Conservation (phyloP, 352 stramenopile genomes). For the Pythium dissimile region DNA sequence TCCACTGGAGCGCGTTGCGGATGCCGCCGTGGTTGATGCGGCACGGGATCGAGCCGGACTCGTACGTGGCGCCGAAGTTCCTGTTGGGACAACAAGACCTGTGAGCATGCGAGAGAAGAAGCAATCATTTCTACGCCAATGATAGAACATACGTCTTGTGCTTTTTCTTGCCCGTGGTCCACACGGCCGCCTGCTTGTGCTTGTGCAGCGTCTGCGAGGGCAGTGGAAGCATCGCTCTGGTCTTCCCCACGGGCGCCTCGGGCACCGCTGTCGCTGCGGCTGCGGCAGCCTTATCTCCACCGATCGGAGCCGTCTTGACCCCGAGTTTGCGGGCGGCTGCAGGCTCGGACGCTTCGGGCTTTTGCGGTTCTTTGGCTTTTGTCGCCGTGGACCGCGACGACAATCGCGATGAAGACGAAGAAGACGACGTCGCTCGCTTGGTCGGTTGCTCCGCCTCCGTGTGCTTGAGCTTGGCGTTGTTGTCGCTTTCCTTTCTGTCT, state of each 20-base stretch:
- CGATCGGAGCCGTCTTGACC: conserved; percentile 18
- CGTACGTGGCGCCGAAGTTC: conserved; percentile 67
- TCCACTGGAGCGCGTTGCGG: conserved; percentile 73
- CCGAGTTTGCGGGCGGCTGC: conserved; percentile 16
- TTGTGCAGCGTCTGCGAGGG: conserved; percentile 59
- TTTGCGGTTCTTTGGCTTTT: conserved; percentile 13
- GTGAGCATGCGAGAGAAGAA: not conserved
- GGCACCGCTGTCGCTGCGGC: not conserved
- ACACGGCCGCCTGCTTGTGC: conserved; percentile 75
- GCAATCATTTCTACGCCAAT: not conserved
- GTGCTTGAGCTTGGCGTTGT: conserved; percentile 17
- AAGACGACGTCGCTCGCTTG: conserved; percentile 6
- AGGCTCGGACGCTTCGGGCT: conserved; percentile 17
- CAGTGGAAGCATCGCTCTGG: conserved; percentile 27
- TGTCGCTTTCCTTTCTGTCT: conserved; percentile 7
- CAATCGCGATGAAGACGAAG: conserved; percentile 11
- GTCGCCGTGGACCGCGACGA: not conserved
- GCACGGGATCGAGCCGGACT: conserved; percentile 65
- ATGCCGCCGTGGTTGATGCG: conserved; percentile 81
- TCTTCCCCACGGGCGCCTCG: conserved; percentile 8
- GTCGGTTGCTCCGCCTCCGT: conserved; percentile 2
- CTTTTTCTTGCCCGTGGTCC: conserved; percentile 64
- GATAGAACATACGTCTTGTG: conserved; percentile 59
- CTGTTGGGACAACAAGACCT: conserved; percentile 19
- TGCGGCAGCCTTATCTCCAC: no score